Conservation (phyloP, 2,329 filamentous ascomycete genomes). For the Davidsoniella virescens region DNA sequence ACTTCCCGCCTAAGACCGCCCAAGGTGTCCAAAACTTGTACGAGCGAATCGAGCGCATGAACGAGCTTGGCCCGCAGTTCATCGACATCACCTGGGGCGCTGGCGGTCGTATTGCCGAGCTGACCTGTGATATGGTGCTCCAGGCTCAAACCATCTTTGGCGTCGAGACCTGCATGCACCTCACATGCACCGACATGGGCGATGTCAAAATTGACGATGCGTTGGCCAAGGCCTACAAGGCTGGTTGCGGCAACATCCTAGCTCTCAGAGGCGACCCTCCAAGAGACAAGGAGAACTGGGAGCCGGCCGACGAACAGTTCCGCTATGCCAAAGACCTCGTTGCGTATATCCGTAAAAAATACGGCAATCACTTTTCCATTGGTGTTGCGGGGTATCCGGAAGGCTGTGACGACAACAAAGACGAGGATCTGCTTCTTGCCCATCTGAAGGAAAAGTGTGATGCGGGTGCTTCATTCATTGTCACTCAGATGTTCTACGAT, state of each 20-base stretch:
- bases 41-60: conserved; percentile 99
- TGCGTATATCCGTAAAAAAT: conserved; percentile 61
- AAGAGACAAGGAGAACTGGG: conserved; percentile 86
- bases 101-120: conserved; percentile 73
- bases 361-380: conserved; percentile 72
- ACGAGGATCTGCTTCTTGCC: conserved; percentile 69
- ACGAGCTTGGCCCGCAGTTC: conserved; percentile 81
- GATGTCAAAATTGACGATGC: conserved; percentile 80
- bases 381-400: conserved; percentile 95
- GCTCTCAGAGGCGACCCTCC: conserved; percentile 88
- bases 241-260: conserved; percentile 93
- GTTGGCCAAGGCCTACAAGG: conserved; percentile 73
- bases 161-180: conserved; percentile 95
- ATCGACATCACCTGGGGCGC: conserved; percentile 98
- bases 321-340: conserved; percentile 85
- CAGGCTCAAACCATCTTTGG: conserved; percentile 92
- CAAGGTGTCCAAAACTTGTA: conserved; percentile 98
- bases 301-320: conserved; percentile 71
- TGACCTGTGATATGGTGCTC: conserved; percentile 95
- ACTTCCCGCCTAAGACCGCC: conserved; percentile 95
- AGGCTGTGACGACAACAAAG: conserved; percentile 81
- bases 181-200: conserved; percentile 98
- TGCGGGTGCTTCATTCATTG: conserved; percentile 79
- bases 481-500: conserved; percentile 99
- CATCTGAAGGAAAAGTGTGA: conserved; percentile 97